These are phyloP conservation scores for Trypanosoma brucei DNA, from an alignment of 208 protist species.

Conservation along the genomic window DNA sequence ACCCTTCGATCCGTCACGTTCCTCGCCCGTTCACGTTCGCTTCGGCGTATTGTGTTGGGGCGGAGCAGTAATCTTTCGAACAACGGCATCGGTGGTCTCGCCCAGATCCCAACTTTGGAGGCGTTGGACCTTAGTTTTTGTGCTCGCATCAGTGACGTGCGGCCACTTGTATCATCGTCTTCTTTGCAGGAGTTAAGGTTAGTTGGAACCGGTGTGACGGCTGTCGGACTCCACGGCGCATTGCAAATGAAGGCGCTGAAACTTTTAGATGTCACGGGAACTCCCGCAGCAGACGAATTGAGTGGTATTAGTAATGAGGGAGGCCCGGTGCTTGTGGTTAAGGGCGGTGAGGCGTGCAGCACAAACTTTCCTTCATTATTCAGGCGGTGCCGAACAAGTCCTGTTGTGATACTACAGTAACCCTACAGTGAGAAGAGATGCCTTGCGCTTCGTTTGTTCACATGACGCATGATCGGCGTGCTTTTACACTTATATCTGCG, in stretches of 20 bases:
- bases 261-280: constrained; percentile 37
- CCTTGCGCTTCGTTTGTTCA: too few species aligned
- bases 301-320: constrained; percentile 11
- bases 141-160: constrained; percentile 41
- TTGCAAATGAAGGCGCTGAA: constrained; percentile 31
- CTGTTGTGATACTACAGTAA: not conserved
- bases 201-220: constrained; percentile 38
- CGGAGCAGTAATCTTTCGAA: constrained; percentile 38
- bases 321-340: not conserved
- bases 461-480: too few species aligned
- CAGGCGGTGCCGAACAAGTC: not conserved
- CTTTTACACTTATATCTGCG: too few species aligned
- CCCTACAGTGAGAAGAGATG: not conserved
- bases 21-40: constrained; percentile 24
- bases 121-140: constrained; percentile 47
- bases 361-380: not conserved
- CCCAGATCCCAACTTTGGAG: constrained; percentile 28
- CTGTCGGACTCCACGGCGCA: constrained; percentile 30
- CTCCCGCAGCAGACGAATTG: constrained; percentile 36
- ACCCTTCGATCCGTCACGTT: constrained; percentile 43
- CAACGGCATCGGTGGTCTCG: constrained; percentile 18
- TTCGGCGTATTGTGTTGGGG: constrained; percentile 29
- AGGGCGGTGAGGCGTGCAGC: not conserved
- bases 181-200: constrained; percentile 38
- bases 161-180: constrained; percentile 26